Conservation (phyloP, 257 asterid genomes). For the Solanum etuberosum region DNA sequence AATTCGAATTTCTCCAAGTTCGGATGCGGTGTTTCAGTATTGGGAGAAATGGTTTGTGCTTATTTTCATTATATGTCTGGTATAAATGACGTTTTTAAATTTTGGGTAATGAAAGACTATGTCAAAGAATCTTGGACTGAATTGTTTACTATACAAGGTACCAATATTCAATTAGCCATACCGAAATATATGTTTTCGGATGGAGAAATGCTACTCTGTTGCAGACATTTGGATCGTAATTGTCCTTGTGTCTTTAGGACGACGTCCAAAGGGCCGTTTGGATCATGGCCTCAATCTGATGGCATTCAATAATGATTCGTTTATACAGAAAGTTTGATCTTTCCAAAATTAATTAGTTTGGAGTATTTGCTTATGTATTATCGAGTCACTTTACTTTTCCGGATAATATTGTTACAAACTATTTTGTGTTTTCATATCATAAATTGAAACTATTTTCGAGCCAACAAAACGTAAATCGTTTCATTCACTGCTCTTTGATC, state of each 20-base stretch:
- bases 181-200: background rate
- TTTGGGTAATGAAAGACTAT: background rate
- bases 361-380: background rate
- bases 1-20: no score
- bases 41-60: background rate
- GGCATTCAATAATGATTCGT: background rate
- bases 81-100: no score
- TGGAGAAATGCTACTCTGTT: background rate
- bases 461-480: background rate
- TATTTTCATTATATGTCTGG: no score
- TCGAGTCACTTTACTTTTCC: no score
- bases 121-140: background rate
- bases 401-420: no score
- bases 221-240: background rate
- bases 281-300: background rate
- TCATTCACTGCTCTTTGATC: background rate
- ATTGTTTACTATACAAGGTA: background rate
- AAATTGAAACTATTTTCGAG: no score
- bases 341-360: background rate
- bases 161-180: no score
- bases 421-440: no score
- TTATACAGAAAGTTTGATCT: background rate
- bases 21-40: background rate
- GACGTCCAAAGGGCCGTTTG: background rate
- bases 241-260: background rate